These are phyloP conservation scores for Epichloe elymi DNA, from an alignment of 2,329 filamentous ascomycete genomes.

Conservation along the genomic window DNA sequence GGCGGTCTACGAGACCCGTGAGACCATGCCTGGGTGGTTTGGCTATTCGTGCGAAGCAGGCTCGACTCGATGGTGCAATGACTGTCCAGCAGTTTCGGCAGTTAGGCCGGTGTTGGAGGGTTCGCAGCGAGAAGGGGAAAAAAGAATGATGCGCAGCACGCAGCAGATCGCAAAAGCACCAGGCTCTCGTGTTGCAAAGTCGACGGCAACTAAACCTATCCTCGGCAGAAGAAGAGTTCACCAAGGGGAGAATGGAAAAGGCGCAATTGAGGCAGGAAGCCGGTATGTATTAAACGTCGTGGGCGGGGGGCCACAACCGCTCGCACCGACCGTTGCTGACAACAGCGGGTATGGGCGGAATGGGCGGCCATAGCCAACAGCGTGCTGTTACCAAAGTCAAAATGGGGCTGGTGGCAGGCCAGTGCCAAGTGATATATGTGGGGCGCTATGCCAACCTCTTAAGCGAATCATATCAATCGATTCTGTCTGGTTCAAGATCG, in stretches of 20 bases:
- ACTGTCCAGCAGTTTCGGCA: not conserved
- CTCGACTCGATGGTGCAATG: slow-evolving; percentile 5
- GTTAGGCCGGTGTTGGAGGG: not conserved
- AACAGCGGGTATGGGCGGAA: too few species aligned
- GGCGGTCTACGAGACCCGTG: not conserved
- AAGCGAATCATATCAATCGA: too few species aligned
- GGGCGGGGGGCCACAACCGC: too few species aligned
- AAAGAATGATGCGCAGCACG: not conserved
- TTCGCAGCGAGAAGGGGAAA: not conserved
- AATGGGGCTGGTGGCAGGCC: too few species aligned
- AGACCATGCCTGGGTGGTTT: not conserved
- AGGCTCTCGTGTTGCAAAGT: slow-evolving; percentile 1
- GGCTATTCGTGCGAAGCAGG: slow-evolving; percentile 1
- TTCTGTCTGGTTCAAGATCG: too few species aligned
- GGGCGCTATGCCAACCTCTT: not conserved
- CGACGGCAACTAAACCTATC: not conserved
- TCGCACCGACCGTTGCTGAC: too few species aligned
- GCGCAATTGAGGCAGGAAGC: not conserved
- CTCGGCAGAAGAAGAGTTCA: not conserved
- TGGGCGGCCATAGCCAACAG: too few species aligned
- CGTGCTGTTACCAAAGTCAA: too few species aligned
- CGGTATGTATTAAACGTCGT: too few species aligned
- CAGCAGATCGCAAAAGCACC: not conserved
- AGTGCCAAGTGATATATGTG: not conserved
- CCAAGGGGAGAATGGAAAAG: not conserved